Percentiles rank a stretch among this genome's conserved stretches.
Evolutionary conservation across 179 eudicot species (phyloP).

Genomic region (Amaranthus tricolor): DNA sequence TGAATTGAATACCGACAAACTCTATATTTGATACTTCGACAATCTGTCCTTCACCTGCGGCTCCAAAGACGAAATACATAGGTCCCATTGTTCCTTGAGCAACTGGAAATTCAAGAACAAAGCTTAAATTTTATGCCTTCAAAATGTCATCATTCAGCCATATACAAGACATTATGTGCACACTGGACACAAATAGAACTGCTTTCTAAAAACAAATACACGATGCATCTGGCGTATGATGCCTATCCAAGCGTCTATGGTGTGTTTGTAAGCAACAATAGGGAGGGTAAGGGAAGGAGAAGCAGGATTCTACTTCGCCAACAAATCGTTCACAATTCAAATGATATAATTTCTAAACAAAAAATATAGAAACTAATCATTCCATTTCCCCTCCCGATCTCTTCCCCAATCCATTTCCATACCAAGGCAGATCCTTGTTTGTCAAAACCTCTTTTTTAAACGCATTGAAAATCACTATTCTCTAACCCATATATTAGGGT

Average conservation of each 20-base stretch:
- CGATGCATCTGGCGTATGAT: not conserved
- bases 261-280: too few relatives aligned
- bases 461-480: too few relatives aligned
- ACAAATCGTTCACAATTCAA: not conserved
- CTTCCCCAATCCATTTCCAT: too few relatives aligned
- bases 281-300: too few relatives aligned
- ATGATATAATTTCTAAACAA: not conserved
- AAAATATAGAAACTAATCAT: too few relatives aligned
- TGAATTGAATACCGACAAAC: not conserved
- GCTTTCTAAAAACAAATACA: not conserved
- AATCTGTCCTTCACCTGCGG: slow-evolving; percentile 61
- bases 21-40: slow-evolving; percentile 59
- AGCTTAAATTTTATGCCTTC: not conserved
- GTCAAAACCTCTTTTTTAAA: too few relatives aligned
- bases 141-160: not conserved
- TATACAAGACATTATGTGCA: not conserved
- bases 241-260: not conserved
- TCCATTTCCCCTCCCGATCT: too few relatives aligned
- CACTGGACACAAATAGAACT: too few relatives aligned
- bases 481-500: too few relatives aligned
- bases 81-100: slow-evolving; percentile 89
- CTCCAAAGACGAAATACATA: slow-evolving; percentile 80
- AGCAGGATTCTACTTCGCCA: too few relatives aligned
- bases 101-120: slow-evolving; percentile 40
- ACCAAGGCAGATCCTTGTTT: too few relatives aligned